A percentile compares a stretch with the other conserved stretches of the same genome.
phyloP scores from a whole-genome alignment of 768 basidiomycete species.

The Coprinopsis cinerea region DNA sequence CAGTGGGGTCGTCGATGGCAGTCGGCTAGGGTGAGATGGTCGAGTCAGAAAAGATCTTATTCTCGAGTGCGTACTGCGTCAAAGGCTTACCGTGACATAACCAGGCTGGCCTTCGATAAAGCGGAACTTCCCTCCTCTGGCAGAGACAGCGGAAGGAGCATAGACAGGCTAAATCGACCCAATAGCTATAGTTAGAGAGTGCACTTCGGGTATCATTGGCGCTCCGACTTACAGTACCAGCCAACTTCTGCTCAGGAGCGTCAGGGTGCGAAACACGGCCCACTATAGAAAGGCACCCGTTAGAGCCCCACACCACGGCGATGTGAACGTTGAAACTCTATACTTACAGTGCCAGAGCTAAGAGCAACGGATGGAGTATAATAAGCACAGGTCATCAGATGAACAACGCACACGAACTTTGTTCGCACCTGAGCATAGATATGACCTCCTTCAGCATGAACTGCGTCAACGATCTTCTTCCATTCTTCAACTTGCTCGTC shows the following conservation, averaged over 20 bases:
- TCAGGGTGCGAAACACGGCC: conserved; percentile 33
- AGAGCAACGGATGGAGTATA: neutral
- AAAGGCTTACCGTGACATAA: conserved; percentile 30
- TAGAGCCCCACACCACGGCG: conserved; percentile 1
- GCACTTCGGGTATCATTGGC: neutral
- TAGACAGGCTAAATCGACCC: conserved; percentile 38
- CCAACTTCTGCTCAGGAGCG: conserved; percentile 30
- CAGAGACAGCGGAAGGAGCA: conserved; percentile 38
- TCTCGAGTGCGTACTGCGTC: neutral
- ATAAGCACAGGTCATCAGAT: neutral
- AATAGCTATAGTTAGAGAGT: too few species aligned
- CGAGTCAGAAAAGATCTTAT: neutral
- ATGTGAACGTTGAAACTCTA: neutral
- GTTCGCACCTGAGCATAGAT: conserved; percentile 29
- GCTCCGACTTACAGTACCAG: conserved; percentile 17
- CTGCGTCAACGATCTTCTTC: conserved; percentile 32
- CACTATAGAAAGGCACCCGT: conserved; percentile 16
- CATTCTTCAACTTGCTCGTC: conserved; percentile 29
- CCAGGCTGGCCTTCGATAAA: conserved; percentile 31
- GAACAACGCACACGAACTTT: neutral
- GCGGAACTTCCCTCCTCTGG: conserved; percentile 36
- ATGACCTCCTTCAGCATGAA: conserved; percentile 32
- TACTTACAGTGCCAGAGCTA: conserved; percentile 32
- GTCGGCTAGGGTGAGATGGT: conserved; percentile 26
- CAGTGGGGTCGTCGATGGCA: conserved; percentile 35